Percentiles rank a stretch among this genome's conserved stretches.
Conservation (phyloP, 495 filamentous ascomycete genomes). For the Aspergillus conjunctus region DNA sequence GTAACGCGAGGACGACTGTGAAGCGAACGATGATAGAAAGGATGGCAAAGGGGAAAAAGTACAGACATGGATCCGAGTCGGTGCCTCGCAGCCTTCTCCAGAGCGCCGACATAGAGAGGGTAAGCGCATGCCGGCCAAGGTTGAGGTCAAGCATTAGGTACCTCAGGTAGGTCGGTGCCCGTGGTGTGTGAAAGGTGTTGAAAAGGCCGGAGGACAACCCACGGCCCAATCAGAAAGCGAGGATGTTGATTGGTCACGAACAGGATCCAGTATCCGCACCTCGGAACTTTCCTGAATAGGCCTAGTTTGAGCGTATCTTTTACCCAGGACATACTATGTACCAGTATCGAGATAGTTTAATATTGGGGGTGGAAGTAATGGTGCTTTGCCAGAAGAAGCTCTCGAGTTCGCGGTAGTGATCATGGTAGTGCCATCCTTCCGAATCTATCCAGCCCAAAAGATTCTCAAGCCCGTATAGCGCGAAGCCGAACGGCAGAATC, state of each 20-base stretch:
- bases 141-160: background rate
- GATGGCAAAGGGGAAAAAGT: constrained; percentile 19
- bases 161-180: background rate
- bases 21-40: constrained; percentile 18
- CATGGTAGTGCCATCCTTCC: constrained; percentile 41
- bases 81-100: constrained; percentile 7
- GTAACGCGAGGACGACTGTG: constrained; percentile 15
- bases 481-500: constrained; percentile 47
- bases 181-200: no score
- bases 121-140: background rate
- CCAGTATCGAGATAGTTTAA: no score
- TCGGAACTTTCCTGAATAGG: no score
- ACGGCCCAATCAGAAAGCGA: no score
- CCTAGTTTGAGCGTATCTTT: no score
- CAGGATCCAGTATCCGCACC: no score
- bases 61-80: constrained; percentile 13
- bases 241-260: no score
- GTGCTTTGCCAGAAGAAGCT: constrained; percentile 30
- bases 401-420: constrained; percentile 23
- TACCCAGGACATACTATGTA: no score
- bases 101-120: background rate
- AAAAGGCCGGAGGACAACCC: no score
- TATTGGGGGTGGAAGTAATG: no score
- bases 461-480: constrained; percentile 46
- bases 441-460: constrained; percentile 40